Base-by-base conservation (phyloP, 176 grass and related monocot genomes). In the Dactylis glomerata region DNA sequence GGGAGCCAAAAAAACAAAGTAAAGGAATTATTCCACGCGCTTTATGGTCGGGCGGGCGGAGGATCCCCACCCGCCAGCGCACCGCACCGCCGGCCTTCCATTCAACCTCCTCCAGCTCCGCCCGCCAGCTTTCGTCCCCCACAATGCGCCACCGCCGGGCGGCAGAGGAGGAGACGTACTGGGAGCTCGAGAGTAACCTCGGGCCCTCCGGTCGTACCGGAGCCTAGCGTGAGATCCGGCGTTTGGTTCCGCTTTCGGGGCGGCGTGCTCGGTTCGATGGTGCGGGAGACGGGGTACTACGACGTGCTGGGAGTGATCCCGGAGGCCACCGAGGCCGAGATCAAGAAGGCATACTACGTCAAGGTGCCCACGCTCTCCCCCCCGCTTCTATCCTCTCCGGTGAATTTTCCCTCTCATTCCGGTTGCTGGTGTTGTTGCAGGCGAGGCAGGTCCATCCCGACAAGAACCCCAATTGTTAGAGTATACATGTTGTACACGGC, bases 301-400 rank as follows among this genome's bases (percentile, higher is more conserved):
- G 96, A 98, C 54, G 96, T 98, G 83, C 75, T 98, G 58, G 96
- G 86, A 55, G 88, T 98, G 13, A 93, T 70, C 74, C 93, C 96
- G 50, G 26, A 47, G 36, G 96, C 96, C 68, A 90, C 91, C 26
- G 93, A 98, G 77, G 81, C 83, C 13, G 96, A 98, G 73, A 98
- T 98, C 86, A 95, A 95, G 89, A 98, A 87, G 79, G 96, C 93
- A 0, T 98, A 98, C 87, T 95, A 98, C 88, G 81, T 90, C 55
- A 98, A 91, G 93, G 96, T 95, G 62, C 27, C 27, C 24, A 16
- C 31, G 24, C 11, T 20, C 55, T 36, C 24, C 33, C 12, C 15
- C 2, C 3, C 1, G 8, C 3, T 1, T 17, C 47, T 7, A 42
- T 10, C 34, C 22, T 69, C 23, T 14, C 46, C 49, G 27, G 13